Percentiles rank a stretch among this genome's conserved stretches.
These are phyloP conservation scores for Torulaspora gathmanii DNA, from an alignment of 805 yeast genomes.

Conservation along the genomic window DNA sequence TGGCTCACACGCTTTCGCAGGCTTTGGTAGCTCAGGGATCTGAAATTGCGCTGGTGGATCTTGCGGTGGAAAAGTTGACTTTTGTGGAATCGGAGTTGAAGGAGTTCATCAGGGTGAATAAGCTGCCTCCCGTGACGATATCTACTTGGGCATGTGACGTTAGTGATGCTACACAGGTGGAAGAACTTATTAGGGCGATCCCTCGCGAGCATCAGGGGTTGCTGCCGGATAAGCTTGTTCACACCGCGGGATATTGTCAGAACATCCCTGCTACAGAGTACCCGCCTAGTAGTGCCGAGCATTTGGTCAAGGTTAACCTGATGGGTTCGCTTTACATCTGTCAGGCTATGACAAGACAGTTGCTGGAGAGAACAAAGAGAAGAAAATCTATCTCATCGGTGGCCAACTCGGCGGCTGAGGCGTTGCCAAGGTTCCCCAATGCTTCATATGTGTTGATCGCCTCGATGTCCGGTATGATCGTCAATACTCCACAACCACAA, in stretches of 20 bases:
- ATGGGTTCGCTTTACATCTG: conserved; percentile 66
- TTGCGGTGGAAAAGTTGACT: conserved; percentile 55
- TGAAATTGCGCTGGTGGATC: conserved; percentile 65
- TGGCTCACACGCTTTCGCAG: conserved; percentile 59
- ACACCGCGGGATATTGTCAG: conserved; percentile 84
- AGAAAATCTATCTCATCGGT: conserved; percentile 51
- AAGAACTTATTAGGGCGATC: conserved; percentile 48
- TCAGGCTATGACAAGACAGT: conserved; percentile 23
- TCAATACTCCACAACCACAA: conserved; percentile 76
- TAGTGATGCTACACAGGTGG: conserved; percentile 58
- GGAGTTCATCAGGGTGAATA: conserved; percentile 44
- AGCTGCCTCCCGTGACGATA: conserved; percentile 35
- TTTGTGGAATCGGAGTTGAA: conserved; percentile 48
- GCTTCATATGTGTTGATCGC: conserved; percentile 61
- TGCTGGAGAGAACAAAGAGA: conserved; percentile 17
- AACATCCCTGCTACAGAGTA: conserved; percentile 74
- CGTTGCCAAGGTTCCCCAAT: conserved; percentile 29
- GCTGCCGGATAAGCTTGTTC: conserved; percentile 60
- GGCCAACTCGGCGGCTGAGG: conserved; percentile 42
- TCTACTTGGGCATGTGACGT: conserved; percentile 72
- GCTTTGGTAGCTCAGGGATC: conserved; percentile 75
- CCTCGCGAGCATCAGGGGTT: conserved; percentile 52
- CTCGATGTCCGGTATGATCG: conserved; percentile 76
- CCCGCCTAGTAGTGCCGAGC: conserved; percentile 66
- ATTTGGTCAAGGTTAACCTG: conserved; percentile 63